These are phyloP conservation scores for Chalciporus sp. DNA, from an alignment of 1,284 basidiomycete species.

Conservation along the genomic window DNA sequence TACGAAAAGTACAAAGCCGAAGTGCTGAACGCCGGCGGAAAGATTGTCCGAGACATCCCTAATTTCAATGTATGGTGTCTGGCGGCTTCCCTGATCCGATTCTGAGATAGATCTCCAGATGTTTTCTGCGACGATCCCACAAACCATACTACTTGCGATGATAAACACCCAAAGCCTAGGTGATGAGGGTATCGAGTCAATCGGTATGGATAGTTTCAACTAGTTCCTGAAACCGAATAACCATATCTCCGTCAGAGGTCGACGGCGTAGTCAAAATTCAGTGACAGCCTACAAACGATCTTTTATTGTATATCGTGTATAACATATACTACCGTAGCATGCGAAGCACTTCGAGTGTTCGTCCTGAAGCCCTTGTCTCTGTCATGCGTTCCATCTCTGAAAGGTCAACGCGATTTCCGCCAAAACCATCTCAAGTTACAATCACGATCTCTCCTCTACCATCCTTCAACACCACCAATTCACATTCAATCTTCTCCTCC, in stretches of 20 bases:
- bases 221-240: constrained; percentile 1
- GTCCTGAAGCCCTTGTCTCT: no score
- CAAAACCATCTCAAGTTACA: constrained; percentile 57
- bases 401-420: no score
- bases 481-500: constrained; percentile 91
- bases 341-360: neutral
- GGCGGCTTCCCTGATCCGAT: neutral
- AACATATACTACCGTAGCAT: neutral
- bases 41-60: constrained; percentile 13
- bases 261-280: constrained; percentile 6
- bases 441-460: constrained; percentile 86
- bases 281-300: neutral
- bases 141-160: neutral
- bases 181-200: constrained; percentile 6
- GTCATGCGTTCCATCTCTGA: no score
- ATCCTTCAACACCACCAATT: constrained; percentile 87
- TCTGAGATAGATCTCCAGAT: constrained; percentile 7
- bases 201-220: constrained; percentile 14
- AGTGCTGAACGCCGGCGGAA: constrained; percentile 3
- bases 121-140: constrained; percentile 20
- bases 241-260: constrained; percentile 9
- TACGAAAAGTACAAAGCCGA: constrained; percentile 21
- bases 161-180: neutral
- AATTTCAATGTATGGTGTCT: constrained; percentile 1
- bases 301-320: neutral